Conservation (phyloP, 805 yeast species). For the Helenozyma baotianmanensis region DNA sequence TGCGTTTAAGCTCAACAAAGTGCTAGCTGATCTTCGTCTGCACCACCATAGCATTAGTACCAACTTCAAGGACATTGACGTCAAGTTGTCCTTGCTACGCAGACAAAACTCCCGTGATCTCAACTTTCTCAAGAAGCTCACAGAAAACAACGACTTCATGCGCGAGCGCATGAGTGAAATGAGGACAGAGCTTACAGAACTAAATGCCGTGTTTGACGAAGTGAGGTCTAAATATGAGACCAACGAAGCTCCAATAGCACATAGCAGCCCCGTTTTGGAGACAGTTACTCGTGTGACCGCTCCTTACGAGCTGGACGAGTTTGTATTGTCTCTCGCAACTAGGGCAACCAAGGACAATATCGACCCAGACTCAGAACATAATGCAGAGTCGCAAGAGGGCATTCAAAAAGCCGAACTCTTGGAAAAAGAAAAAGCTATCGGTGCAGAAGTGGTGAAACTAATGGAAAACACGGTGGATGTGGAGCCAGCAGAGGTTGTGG, state of each 20-base stretch:
- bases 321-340: no score
- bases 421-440: background rate
- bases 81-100: conserved; percentile 6
- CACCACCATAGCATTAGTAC: conserved; percentile 8
- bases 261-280: no score
- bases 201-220: background rate
- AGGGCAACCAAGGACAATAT: no score
- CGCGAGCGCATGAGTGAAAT: conserved; percentile 12
- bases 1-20: conserved; percentile 5
- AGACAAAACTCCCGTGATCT: conserved; percentile 12
- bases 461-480: no score
- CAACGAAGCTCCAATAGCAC: no score
- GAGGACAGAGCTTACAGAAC: conserved; percentile 6
- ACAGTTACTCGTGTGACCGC: no score
- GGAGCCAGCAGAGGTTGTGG: no score
- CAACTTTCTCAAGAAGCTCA: conserved; percentile 10
- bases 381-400: no score
- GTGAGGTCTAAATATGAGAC: background rate
- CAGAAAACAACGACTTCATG: conserved; percentile 11
- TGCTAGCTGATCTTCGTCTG: conserved; percentile 8
- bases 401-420: background rate
- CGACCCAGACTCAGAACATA: no score
- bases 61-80: conserved; percentile 5
- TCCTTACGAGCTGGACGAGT: no score
- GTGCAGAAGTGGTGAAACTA: no score